Base-by-base conservation (phyloP, 2,329 filamentous ascomycete species). In the Ophiosphaerella korrae region DNA sequence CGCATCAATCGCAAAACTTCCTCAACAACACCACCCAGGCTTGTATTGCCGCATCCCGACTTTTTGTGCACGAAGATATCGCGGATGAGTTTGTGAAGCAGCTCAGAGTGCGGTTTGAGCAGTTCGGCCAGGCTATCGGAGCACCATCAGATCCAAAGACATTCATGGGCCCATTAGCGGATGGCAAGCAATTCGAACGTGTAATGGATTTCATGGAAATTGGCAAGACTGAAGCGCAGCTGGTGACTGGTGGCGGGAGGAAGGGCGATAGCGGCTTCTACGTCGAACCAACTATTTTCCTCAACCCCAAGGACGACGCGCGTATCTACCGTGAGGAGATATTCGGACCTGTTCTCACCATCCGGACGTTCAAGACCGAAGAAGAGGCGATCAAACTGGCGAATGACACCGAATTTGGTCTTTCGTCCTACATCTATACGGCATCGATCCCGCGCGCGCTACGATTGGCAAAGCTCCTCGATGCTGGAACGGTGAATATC, bases 41-140 rank as follows among this genome's bases (percentile, higher is more conserved):
- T 1, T 87, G 84, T 66, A 76, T 83, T 58, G 82, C 84, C 0
- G 83, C 80, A 48, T 81, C 80, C 3, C 75, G 82, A 4, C 75
- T 84, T 2, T 66, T 69, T 31, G 58, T 73, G 3, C 67, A 72
- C 32, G 62, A 66, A 40, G 49, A 54, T 35, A 70, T 73, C 39
- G 64, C 67, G 1, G 45, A 46, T 4, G 59, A 63, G 14, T 71
- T 72, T 45, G 47, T 69, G n/a, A 59, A 60, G 35, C 44, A 52
- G 23, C 55, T 73, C 6, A 71, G 69, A 46, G 52, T 23, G 7
- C 56, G 55, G 7, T 72, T 66, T 46, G 59, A 70, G 52, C 39
- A 62, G 29, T 48, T 62, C 8, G 40, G 37, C 9, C 45, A 59
- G 16, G 39, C 52, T 2, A 59, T 55, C 7, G 63, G 62, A 6